Evolutionary conservation across 441 rosid genomes (phyloP).

Genomic region (Omphalea diandra): DNA sequence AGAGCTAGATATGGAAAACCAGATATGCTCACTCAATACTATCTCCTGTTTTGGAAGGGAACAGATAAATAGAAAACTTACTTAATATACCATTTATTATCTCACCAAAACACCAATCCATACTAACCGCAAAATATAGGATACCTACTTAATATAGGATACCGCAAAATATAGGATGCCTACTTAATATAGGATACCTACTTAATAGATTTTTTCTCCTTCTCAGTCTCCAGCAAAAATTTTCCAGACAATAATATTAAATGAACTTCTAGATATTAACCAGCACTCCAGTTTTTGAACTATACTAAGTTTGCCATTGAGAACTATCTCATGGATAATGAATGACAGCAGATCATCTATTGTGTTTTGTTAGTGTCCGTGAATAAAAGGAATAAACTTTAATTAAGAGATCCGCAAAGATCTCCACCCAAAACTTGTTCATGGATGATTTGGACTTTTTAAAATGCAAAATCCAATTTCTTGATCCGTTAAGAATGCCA

Average conservation of each 20-base stretch:
- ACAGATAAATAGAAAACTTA: background rate
- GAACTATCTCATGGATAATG: background rate
- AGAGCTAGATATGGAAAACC: background rate
- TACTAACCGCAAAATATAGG: background rate
- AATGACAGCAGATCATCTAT: background rate
- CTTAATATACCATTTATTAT: conserved; percentile 3
- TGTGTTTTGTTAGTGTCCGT: background rate
- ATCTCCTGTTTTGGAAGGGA: background rate
- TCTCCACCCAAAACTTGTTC: background rate
- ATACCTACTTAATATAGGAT: background rate
- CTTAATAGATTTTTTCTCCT: no score
- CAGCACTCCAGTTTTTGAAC: background rate
- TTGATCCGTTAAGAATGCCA: background rate
- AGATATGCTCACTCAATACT: background rate
- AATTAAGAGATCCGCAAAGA: background rate
- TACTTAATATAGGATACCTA: no score
- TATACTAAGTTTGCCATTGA: background rate
- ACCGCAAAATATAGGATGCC: background rate
- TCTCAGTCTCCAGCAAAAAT: background rate
- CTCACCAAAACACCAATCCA: background rate
- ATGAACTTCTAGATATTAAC: conserved; percentile 4
- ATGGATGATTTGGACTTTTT: background rate
- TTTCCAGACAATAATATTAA: background rate
- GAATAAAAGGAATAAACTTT: conserved; percentile 8
- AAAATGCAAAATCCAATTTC: background rate